phyloP scores from a whole-genome alignment of 495 filamentous ascomycete genomes.

The Aspergillus cristatus region DNA sequence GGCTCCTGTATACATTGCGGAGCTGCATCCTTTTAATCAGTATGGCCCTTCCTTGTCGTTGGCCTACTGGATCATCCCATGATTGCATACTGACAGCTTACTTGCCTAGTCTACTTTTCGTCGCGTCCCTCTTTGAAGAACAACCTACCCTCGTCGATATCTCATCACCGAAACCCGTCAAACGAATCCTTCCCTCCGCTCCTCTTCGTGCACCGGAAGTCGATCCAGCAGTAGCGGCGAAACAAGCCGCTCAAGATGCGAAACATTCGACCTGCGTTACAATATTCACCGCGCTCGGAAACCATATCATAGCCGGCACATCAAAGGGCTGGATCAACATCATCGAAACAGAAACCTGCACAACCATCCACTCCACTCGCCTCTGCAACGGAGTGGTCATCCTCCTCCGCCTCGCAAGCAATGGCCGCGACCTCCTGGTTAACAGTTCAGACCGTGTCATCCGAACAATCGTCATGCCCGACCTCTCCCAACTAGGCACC shows the following conservation, averaged over 20 bases:
- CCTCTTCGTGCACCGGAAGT: constrained; percentile 59
- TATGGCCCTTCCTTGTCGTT: constrained; percentile 32
- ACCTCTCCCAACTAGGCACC: constrained; percentile 42
- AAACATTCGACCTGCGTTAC: constrained; percentile 89
- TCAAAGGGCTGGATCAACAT: constrained; percentile 95
- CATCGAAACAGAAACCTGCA: constrained; percentile 66
- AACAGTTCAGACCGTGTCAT: constrained; percentile 91
- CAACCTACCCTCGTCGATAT: constrained; percentile 81
- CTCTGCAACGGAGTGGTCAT: constrained; percentile 82
- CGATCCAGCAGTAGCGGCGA: constrained; percentile 58
- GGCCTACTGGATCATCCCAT: background rate
- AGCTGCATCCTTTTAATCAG: constrained; percentile 88
- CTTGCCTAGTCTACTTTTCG: constrained; percentile 58
- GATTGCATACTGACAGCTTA: constrained; percentile 4
- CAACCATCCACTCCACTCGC: constrained; percentile 77
- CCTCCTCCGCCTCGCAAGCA: constrained; percentile 71
- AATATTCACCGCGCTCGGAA: constrained; percentile 73
- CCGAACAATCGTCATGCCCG: constrained; percentile 71
- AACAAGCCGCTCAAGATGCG: constrained; percentile 82
- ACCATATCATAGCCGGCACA: constrained; percentile 83
- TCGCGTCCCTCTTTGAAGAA: constrained; percentile 86
- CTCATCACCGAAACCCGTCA: constrained; percentile 52
- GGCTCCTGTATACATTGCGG: constrained; percentile 88
- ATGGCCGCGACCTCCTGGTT: constrained; percentile 75
- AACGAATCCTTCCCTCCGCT: constrained; percentile 69